phyloP scores from a whole-genome alignment of 2,329 filamentous ascomycete genomes.

The Mycosphaerella arachidis region DNA sequence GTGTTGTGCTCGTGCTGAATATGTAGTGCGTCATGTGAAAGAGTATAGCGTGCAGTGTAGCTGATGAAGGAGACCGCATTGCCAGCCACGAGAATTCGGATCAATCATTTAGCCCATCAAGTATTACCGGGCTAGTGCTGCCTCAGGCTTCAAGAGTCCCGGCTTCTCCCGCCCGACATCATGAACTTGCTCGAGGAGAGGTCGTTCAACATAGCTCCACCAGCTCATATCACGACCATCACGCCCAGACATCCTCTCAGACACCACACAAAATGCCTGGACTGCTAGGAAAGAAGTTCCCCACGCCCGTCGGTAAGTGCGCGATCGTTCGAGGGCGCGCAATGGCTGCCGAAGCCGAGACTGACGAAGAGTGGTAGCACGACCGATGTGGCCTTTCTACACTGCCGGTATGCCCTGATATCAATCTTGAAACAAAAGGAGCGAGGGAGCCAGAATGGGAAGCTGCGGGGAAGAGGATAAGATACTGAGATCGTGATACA shows the following conservation, averaged over 20 bases:
- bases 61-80: neutral
- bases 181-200: too few species aligned
- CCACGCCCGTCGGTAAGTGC: conserved; percentile 46
- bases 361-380: conserved; percentile 55
- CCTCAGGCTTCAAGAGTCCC: neutral
- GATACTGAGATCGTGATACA: conserved; percentile 36
- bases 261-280: conserved; percentile 25
- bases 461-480: neutral
- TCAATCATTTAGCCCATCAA: neutral
- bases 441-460: neutral
- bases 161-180: too few species aligned
- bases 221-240: neutral
- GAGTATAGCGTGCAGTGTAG: neutral
- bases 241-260: neutral
- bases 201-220: neutral
- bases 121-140: neutral
- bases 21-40: neutral
- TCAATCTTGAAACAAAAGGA: neutral
- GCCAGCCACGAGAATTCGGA: neutral
- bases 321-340: conserved; percentile 8
- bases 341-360: conserved; percentile 5
- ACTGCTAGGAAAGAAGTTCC: conserved; percentile 51
- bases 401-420: conserved; percentile 65
- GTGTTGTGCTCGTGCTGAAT: conserved; percentile 1
- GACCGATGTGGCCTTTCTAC: conserved; percentile 91